Base-by-base conservation (phyloP, 2,329 filamentous ascomycete genomes). In the Penicillium italicum region DNA sequence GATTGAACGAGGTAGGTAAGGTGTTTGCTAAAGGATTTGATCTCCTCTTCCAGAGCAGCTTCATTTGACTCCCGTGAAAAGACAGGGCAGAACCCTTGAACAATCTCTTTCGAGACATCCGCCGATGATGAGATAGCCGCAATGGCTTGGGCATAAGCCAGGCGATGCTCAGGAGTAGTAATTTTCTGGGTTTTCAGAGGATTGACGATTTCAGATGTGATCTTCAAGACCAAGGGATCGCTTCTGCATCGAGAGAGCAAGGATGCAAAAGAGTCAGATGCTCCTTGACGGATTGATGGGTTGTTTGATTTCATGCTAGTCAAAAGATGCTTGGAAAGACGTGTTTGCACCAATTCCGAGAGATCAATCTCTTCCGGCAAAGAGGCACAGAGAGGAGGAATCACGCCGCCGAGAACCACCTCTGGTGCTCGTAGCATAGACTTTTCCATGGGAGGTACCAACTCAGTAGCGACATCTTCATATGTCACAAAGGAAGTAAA, bases 261-360 rank as follows among this genome's bases (percentile, higher is more conserved):
- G 10, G 83, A 82, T 61, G 82, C 81, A 71, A 97, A 96, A 8
- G 88, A 88, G 37, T 82, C 80, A 22, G 92, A 76, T 9, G 90
- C 89, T 24, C 91, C 91, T 59, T 83, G 83, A 53, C 93, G 86
- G 59, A 97, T 90, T 2, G 75, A 74, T 14, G 84, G 77, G 71
- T 96, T 97, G 67, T 89, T 92, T 1, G 94, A 97, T 73, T 96
- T 97, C 72, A 92, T 80, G 69, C 91, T 96, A 38, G 91, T 86
- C n/a, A 97, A 76, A 12, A 99, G 78, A 6, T 91, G 90, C 72
- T 96, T 97, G 36, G 95, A 74, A 34, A 99, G 80, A 58, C 88
- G 89, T 26, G 81, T 79, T 50, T 83, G 81, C 18, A 97, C 79
- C 5, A 89, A 76, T 36, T 85, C 82, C 9, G 93, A 93, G 18